phyloP scores from a whole-genome alignment of 805 yeast genomes.

The Schizosaccharomyces lindneri region DNA sequence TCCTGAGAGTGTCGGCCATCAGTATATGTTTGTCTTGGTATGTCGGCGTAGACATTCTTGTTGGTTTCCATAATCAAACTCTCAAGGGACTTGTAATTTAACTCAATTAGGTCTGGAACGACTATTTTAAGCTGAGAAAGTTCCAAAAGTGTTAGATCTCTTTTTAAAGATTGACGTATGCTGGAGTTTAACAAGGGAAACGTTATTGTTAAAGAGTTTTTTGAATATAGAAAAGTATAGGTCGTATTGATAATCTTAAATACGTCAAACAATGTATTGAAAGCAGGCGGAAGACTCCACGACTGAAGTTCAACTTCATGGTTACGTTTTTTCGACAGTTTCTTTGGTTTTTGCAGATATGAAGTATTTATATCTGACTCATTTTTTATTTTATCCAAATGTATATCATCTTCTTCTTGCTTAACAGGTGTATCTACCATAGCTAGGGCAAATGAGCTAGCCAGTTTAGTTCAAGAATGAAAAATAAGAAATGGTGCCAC shows the following conservation, averaged over 20 bases:
- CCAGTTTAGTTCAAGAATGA: too few relatives aligned
- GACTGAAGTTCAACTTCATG: background rate
- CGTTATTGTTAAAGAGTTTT: slow-evolving; percentile 36
- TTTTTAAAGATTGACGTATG: slow-evolving; percentile 24
- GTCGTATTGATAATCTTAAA: slow-evolving; percentile 17
- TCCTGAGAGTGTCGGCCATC: background rate
- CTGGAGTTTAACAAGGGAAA: slow-evolving; percentile 28
- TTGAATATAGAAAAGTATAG: slow-evolving; percentile 34
- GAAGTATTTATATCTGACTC: too few relatives aligned
- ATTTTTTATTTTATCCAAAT: too few relatives aligned
- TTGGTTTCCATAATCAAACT: slow-evolving; percentile 5
- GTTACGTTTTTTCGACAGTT: background rate
- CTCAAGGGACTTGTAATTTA: slow-evolving; percentile 6
- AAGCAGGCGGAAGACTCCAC: background rate
- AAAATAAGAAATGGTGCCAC: too few relatives aligned
- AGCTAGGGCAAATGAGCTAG: too few relatives aligned
- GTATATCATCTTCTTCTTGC: too few relatives aligned
- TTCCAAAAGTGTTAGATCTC: slow-evolving; percentile 3
- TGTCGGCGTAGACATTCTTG: background rate
- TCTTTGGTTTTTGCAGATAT: background rate
- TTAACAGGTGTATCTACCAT: too few relatives aligned
- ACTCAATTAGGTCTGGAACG: slow-evolving; percentile 4
- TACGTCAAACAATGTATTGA: background rate
- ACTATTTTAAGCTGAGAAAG: slow-evolving; percentile 5
- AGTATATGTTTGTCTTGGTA: background rate